A percentile compares a stretch with the other conserved stretches of the same genome.
Evolutionary conservation across 345 rosid species (phyloP).

Genomic region (Eucalyptus brandiana): DNA sequence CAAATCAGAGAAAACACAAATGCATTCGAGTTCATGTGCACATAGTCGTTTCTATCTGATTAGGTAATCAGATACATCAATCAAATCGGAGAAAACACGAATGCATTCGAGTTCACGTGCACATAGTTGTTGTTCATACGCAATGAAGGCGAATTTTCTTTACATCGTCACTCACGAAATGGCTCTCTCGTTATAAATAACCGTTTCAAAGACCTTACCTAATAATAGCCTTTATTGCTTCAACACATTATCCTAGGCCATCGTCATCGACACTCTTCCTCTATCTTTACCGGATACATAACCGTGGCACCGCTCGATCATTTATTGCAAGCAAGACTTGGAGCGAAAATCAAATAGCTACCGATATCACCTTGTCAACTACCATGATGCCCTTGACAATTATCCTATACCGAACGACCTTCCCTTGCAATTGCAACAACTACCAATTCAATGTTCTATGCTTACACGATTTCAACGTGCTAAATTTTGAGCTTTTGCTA

Average conservation of each 20-base stretch:
- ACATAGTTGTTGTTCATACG: background rate
- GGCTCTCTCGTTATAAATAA: background rate
- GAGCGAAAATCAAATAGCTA: background rate
- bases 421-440: background rate
- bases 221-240: background rate
- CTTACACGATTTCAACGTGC: background rate
- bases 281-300: background rate
- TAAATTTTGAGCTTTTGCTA: background rate
- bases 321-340: background rate
- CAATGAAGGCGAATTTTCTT: background rate
- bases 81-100: background rate
- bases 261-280: background rate
- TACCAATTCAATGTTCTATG: background rate
- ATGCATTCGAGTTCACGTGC: fast-evolving
- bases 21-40: too few relatives aligned
- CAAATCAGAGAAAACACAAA: background rate
- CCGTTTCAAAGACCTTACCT: background rate
- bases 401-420: background rate
- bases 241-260: background rate
- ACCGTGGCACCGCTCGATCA: background rate
- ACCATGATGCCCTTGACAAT: background rate
- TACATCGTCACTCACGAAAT: background rate
- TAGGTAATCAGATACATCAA: background rate
- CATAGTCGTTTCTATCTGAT: background rate
- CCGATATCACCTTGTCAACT: background rate